Percentiles rank a stretch among this genome's conserved stretches.
Evolutionary conservation across 805 yeast species (phyloP).

Genomic region (Myxozyma melibiosi): DNA sequence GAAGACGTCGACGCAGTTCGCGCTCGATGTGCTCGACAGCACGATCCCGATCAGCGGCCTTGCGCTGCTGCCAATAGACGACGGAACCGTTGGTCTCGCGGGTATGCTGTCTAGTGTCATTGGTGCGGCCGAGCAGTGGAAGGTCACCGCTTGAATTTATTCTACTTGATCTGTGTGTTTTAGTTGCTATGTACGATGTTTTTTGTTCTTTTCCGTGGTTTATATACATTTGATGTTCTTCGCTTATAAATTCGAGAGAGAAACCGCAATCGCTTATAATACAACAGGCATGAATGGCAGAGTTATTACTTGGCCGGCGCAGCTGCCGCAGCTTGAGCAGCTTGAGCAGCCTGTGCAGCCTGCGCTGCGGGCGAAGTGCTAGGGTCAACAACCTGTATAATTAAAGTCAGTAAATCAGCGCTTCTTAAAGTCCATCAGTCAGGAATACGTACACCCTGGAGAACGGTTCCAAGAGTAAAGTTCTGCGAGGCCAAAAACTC

Average conservation of each 20-base stretch:
- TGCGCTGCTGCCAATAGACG: conserved; percentile 61
- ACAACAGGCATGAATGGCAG: neutral
- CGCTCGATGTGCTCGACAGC: conserved; percentile 76
- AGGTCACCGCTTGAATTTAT: conserved; percentile 20
- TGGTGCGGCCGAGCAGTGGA: conserved; percentile 53
- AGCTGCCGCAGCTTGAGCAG: conserved; percentile 2
- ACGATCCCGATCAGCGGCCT: conserved; percentile 74
- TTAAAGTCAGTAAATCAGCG: neutral
- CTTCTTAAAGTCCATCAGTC: neutral
- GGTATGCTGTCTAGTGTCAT: conserved; percentile 80
- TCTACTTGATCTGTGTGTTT: neutral
- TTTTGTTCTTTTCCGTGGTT: neutral
- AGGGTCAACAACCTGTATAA: conserved; percentile 14
- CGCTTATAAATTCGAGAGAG: neutral
- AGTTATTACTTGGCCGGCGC: neutral
- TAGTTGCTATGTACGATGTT: neutral
- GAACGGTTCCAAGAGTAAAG: conserved; percentile 78
- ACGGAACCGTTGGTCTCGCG: conserved; percentile 79
- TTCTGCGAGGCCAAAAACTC: conserved; percentile 82
- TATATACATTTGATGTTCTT: neutral
- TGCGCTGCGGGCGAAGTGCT: conserved; percentile 5
- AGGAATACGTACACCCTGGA: conserved; percentile 54
- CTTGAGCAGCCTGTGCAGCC: neutral
- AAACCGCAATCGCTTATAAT: neutral
- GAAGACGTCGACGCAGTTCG: conserved; percentile 60